These are phyloP conservation scores for Aspergillus campestris DNA, from an alignment of 495 filamentous ascomycete genomes.

Conservation along the genomic window DNA sequence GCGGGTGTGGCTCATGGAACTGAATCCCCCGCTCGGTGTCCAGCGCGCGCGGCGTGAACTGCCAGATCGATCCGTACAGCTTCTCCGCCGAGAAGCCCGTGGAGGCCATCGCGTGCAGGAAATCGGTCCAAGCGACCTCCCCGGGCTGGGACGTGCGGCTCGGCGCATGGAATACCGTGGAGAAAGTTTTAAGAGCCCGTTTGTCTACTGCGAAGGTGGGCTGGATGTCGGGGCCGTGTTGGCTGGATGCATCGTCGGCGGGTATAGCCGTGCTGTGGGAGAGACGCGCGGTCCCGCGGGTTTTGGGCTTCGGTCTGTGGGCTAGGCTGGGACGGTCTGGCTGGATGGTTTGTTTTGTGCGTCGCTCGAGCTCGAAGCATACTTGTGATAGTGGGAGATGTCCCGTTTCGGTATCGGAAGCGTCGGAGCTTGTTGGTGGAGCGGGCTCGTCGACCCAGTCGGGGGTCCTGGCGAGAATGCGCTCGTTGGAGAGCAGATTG, in stretches of 20 bases:
- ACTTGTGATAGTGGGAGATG: slow-evolving; percentile 12
- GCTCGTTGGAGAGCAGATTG: slow-evolving; percentile 18
- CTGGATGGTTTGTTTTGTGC: slow-evolving; percentile 9
- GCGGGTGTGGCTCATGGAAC: slow-evolving; percentile 46
- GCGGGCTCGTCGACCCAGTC: slow-evolving; percentile 43
- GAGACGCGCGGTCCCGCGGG: too few species aligned
- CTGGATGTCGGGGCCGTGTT: slow-evolving; percentile 6
- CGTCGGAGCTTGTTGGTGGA: slow-evolving; percentile 11
- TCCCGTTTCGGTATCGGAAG: slow-evolving; percentile 2
- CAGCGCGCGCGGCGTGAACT: slow-evolving; percentile 32
- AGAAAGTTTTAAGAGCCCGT: slow-evolving; percentile 40
- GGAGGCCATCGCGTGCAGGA: slow-evolving; percentile 42
- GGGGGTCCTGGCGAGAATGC: slow-evolving; percentile 36
- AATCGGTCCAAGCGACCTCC: slow-evolving; percentile 43
- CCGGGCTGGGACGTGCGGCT: slow-evolving; percentile 16
- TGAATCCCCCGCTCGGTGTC: slow-evolving; percentile 40
- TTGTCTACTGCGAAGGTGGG: slow-evolving; percentile 30
- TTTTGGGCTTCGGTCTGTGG: slow-evolving; percentile 36
- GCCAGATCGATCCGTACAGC: slow-evolving; percentile 47
- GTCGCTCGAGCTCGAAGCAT: slow-evolving; percentile 16
- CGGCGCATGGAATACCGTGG: slow-evolving; percentile 32
- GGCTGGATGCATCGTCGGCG: too few species aligned
- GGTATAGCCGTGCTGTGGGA: too few species aligned
- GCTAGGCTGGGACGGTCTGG: too few species aligned
- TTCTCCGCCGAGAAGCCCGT: slow-evolving; percentile 40